Base-by-base conservation (phyloP, 2,329 filamentous ascomycete genomes). In the Rhynchosporium agropyri region DNA sequence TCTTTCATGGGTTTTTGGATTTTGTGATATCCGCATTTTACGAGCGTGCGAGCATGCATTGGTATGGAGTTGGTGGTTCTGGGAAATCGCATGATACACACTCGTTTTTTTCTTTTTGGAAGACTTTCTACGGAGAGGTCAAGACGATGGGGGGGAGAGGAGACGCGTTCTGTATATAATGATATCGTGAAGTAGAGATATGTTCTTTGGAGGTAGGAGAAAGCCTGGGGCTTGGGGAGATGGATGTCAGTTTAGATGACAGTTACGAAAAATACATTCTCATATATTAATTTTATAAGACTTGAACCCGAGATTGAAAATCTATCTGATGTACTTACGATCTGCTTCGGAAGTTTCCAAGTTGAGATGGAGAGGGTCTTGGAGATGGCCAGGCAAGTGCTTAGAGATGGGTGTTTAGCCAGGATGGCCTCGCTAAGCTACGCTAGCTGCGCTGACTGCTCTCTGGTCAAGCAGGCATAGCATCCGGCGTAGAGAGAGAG, bases 41-140 rank as follows among this genome's bases (percentile, higher is more conserved):
- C 31, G 33, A 36, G 49, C 31, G 31, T 38, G 40, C 40, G 10
- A 8, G 49, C 31, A 6, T 54, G 51, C 51, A 54, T 54, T 9
- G 51, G 51, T 28, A 28, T 54, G 51, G 51, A 20, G 51, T 54
- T 54, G 33, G 51, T 42, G 51, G 33, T 40, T 42, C 40, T 36
- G 33, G 51, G 38, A 9, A 31, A 53, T 53, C 50, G 33, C 26
- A 29, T 38, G 36, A 42, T 54, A 54, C 51, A 54, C 51, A 40
- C 51, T 26, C 36, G 15, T 33, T 51, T 33, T 9, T 38, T 29
- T 33, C 4, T 36, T 26, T 54, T 20, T 5, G 20, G 12, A 15
- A 13, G 31, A 20, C 4, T 40, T 26, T 38, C 8, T 8, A 36
- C 38, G 33, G 6, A 15, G n/a, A 20, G 1, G 10, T 13, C 2